Percentiles rank a stretch among this genome's conserved stretches.
Evolutionary conservation across 768 basidiomycete genomes (phyloP).

Genomic region (Rhodosporidiobolus sp.): DNA sequence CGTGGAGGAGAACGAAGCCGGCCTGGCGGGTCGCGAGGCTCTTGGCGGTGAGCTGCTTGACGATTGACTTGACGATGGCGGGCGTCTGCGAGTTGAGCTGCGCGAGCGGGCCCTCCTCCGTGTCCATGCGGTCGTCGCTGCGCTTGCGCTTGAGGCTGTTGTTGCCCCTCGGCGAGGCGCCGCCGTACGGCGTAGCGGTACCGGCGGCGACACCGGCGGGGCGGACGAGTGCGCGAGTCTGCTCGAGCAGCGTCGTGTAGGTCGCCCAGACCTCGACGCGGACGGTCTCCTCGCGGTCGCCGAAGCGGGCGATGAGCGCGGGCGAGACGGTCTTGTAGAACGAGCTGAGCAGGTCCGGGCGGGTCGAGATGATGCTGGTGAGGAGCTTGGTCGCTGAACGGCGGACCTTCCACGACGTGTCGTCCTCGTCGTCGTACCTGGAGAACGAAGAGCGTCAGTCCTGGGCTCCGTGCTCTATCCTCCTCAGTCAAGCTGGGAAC

Average conservation of each 20-base stretch:
- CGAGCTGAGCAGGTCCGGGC: conserved; percentile 74
- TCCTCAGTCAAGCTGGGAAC: no score
- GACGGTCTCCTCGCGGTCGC: conserved; percentile 92
- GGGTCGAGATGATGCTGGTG: conserved; percentile 77
- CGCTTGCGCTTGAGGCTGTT: conserved; percentile 50
- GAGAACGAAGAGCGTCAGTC: not conserved
- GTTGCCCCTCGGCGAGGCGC: conserved; percentile 15
- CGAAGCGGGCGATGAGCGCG: conserved; percentile 82
- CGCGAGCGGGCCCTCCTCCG: conserved; percentile 65
- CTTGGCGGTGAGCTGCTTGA: conserved; percentile 79
- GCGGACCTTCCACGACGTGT: conserved; percentile 95
- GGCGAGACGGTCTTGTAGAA: conserved; percentile 84
- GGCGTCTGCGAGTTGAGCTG: conserved; percentile 75
- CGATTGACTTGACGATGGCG: conserved; percentile 69
- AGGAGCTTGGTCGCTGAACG: conserved; percentile 88
- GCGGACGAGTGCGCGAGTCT: conserved; percentile 62
- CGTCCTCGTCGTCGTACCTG: conserved; percentile 96
- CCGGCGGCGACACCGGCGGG: not conserved
- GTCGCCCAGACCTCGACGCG: conserved; percentile 87
- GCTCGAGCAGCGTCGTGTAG: conserved; percentile 73
- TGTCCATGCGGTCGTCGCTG: conserved; percentile 65
- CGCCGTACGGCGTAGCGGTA: not conserved
- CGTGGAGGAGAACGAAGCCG: conserved; percentile 73
- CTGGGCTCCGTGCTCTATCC: no score
- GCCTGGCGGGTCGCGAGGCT: conserved; percentile 77